Conservation (phyloP, 2,329 filamentous ascomycete genomes). For the Fusarium nanum region DNA sequence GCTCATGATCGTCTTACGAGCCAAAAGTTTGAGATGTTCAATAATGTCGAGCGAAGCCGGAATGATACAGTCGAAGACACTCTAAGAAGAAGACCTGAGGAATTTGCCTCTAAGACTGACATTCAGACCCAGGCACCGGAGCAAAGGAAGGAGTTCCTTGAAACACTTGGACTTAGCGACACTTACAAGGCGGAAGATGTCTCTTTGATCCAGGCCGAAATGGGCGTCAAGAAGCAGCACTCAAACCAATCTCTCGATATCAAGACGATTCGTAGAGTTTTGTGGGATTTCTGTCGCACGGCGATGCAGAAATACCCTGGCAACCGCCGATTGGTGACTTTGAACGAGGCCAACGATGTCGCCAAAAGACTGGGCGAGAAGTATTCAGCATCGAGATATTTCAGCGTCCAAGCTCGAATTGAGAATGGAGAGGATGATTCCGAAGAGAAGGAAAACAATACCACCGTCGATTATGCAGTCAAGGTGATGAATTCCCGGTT, state of each 20-base stretch:
- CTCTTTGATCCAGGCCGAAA: slow-evolving; percentile 42
- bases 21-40: slow-evolving; percentile 49
- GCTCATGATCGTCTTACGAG: slow-evolving; percentile 66
- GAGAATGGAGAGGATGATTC: slow-evolving; percentile 34
- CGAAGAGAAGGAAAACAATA: slow-evolving; percentile 38
- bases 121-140: slow-evolving; percentile 30
- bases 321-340: slow-evolving; percentile 63
- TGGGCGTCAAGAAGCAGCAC: slow-evolving; percentile 42
- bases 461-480: slow-evolving; percentile 49
- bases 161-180: slow-evolving; percentile 46
- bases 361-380: slow-evolving; percentile 66
- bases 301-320: slow-evolving; percentile 49
- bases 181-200: slow-evolving; percentile 46
- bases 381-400: slow-evolving; percentile 55
- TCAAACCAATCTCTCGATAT: slow-evolving; percentile 8
- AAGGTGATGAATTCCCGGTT: slow-evolving; percentile 32
- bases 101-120: slow-evolving; percentile 23
- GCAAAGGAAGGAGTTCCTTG: slow-evolving; percentile 35
- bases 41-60: slow-evolving; percentile 4
- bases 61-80: slow-evolving; percentile 1
- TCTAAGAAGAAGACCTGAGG: slow-evolving; percentile 13
- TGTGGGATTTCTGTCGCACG: slow-evolving; percentile 52
- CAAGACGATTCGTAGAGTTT: slow-evolving; percentile 36
- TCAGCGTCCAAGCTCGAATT: slow-evolving; percentile 48
- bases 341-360: slow-evolving; percentile 69